Base-by-base conservation (phyloP, 441 rosid species). In the Codiaeum variegatum region DNA sequence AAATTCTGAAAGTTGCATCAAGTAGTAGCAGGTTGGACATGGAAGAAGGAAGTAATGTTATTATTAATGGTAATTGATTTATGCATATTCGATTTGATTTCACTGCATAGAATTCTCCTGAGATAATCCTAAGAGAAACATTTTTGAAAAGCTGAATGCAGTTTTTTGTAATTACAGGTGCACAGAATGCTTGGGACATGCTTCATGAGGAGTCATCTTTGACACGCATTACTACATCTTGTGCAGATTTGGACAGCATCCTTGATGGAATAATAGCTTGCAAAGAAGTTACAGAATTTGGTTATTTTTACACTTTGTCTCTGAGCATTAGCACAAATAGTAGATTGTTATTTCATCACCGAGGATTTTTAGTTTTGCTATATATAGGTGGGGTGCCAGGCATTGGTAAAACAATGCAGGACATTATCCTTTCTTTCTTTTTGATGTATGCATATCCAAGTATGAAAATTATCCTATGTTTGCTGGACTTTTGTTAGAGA, bases 221-320 rank as follows among this genome's bases (percentile, higher is more conserved):
- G 77, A 76, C 82, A 0, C 88, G 84, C 67, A 90, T 94, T 54
- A 87, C 94, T 62, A 94, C 99, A n/a, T 91, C 99, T 34, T 86
- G 89, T 77, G 85, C 88, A 5, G 94, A 92, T 79, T 82, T 94
- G 31, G 97, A 94, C 76, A 78, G 76, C 76, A 92, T 94, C 67
- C 83, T 92, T 47, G 93, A 93, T 16, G 99, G 98, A 83, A 98
- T 96, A 72, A 88, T 92, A 36, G 84, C 83, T 77, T 92, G 98
- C 84, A 87, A 80, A 71, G 96, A 92, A 85, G 96, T 94, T 77
- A 92, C 94, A n/a, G 98, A 92, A 82, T 87, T 94, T 62, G 97
- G 98, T 92, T 62, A 58, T 60, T 47, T 66, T 21, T 69, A 31
- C 32, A 21, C 23, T 32, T 52, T 23, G 19, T 47, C 19, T 9